Evolutionary conservation across 2,329 filamentous ascomycete species (phyloP), one percentile per base, ranked within the genome.

Genomic region (Exserohilum turcica): DNA sequence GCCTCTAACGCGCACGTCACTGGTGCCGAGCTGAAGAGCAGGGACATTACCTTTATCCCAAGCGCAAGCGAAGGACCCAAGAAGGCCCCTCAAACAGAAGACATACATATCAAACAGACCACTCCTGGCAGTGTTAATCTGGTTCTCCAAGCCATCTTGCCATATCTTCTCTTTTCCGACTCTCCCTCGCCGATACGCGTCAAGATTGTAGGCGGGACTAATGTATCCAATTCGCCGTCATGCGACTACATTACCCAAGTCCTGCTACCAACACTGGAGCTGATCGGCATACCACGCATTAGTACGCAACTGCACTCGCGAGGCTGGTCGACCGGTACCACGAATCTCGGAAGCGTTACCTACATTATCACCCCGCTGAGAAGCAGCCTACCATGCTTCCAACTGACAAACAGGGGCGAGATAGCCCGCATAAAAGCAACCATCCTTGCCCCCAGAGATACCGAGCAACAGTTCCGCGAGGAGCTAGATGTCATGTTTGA

Each of bases 121-220:
- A 75, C 71, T 2, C 80, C 82, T 0, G 84, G 84, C 0, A 81
- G 79, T 15, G 77, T 83, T 5, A 82, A 79, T 40, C 73, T 86
- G 10, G 78, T 84, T 0, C 77, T 86, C 47, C 84, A 86, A 65
- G 83, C 84, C 5, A 71, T 86, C 3, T 78, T 86, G 33, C 84
- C 84, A 0, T 86, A 80, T 58, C 67, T 86, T 2, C 67, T 86
- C 1, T 80, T 84, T 67, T 61, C 59, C 8, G 55, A 57, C 9
- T 33, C 46, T 15, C 3, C 46, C 10, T 32, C 45, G 12, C 55
- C 59, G 1, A 59, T 76, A 6, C 61, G 56, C 16, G 58, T 86
- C 7, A 75, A 66, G 2, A 77, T 86, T 31, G 79, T 73, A 7
- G 84, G 84, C 5, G 84, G 84, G 6, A 86, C 84, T 0, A 86